Percentiles rank a stretch among this genome's conserved stretches.
These are phyloP conservation scores for Plantago major DNA, from an alignment of 257 asterid species.

Conservation along the genomic window DNA sequence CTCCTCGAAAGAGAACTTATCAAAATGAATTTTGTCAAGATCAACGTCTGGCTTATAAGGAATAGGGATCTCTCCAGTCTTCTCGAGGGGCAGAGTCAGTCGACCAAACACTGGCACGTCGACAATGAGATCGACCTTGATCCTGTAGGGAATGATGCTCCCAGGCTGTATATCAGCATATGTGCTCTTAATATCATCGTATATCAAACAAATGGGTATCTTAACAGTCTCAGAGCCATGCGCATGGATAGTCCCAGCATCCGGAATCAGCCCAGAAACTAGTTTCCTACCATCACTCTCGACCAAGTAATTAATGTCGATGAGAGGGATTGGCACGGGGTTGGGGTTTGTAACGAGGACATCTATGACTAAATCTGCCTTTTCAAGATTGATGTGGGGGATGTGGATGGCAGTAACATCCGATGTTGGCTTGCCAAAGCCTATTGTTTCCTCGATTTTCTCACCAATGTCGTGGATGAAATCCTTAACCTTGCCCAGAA, in stretches of 20 bases:
- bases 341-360: slow-evolving; percentile 76
- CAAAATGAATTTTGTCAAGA: slow-evolving; percentile 59
- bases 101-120: slow-evolving; percentile 89
- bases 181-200: slow-evolving; percentile 71
- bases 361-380: slow-evolving; percentile 71
- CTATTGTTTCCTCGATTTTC: slow-evolving; percentile 85
- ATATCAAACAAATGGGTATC: slow-evolving; percentile 59
- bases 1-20: slow-evolving; percentile 86
- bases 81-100: slow-evolving; percentile 78
- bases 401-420: slow-evolving; percentile 75
- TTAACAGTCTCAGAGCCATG: slow-evolving; percentile 85
- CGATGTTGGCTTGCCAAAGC: slow-evolving; percentile 92
- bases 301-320: slow-evolving; percentile 73
- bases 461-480: slow-evolving; percentile 86
- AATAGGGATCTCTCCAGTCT: slow-evolving; percentile 79
- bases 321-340: slow-evolving; percentile 87
- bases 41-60: slow-evolving; percentile 86
- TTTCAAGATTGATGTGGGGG: slow-evolving; percentile 71
- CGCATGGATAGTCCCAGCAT: slow-evolving; percentile 88
- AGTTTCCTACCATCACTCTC: slow-evolving; percentile 87
- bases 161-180: slow-evolving; percentile 77
- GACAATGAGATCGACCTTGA: slow-evolving; percentile 85
- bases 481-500: slow-evolving; percentile 72
- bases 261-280: slow-evolving; percentile 88
- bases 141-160: slow-evolving; percentile 62